Conservation (phyloP, 176 grass and related monocot genomes). For the Urochloa ruziziensis region DNA sequence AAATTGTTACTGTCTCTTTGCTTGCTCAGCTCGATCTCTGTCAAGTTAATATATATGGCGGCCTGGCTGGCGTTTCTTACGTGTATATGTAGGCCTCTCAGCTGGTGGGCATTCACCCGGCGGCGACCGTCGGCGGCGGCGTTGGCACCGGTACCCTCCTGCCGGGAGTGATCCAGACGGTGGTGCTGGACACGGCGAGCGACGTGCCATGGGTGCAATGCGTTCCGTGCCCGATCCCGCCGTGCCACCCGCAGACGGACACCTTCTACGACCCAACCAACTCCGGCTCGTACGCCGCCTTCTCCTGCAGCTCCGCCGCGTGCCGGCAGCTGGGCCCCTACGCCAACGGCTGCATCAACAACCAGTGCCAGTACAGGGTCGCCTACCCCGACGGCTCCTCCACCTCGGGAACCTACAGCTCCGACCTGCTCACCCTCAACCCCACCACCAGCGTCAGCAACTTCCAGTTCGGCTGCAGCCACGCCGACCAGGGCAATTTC, state of each 20-base stretch:
- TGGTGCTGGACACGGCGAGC: conserved; percentile 69
- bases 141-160: conserved; percentile 48
- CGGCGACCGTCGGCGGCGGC: no score
- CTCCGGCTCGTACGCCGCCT: background rate
- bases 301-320: background rate
- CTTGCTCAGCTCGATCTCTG: no score
- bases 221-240: conserved; percentile 47
- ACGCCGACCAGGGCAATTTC: background rate
- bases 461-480: conserved; percentile 7
- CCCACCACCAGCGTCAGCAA: background rate
- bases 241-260: conserved; percentile 41
- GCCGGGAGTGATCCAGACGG: conserved; percentile 20
- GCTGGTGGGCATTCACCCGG: no score
- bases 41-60: no score
- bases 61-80: no score
- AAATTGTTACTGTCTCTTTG: no score
- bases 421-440: background rate
- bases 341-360: background rate
- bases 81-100: no score
- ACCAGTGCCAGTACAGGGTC: background rate
- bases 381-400: background rate
- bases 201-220: conserved; percentile 85
- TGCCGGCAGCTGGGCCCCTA: background rate
- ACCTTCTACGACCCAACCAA: background rate
- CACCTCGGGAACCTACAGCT: background rate